phyloP scores from a whole-genome alignment of 176 grass and related monocot species.

The Cocos nucifera region DNA sequence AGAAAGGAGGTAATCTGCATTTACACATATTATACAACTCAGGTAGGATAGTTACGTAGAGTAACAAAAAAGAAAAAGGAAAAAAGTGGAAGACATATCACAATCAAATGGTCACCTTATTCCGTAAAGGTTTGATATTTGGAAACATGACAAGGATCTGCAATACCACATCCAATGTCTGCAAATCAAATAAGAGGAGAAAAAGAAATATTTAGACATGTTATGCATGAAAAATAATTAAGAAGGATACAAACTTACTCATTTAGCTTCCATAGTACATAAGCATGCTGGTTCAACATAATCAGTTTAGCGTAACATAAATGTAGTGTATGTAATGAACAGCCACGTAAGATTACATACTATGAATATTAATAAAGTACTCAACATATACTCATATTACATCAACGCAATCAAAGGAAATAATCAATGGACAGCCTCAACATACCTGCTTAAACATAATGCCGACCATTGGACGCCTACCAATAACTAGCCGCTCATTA shows the following conservation, averaged over 20 bases:
- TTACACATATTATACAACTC: conserved; percentile 5
- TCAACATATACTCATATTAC: no score
- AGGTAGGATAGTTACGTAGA: background rate
- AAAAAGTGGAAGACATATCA: conserved; percentile 12
- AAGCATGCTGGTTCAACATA: background rate
- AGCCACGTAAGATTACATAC: no score
- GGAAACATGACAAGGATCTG: conserved; percentile 73
- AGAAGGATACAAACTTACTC: no score
- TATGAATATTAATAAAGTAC: no score
- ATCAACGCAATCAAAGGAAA: no score
- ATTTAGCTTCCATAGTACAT: background rate
- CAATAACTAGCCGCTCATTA: conserved; percentile 77
- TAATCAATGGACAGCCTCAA: background rate
- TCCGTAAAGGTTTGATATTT: conserved; percentile 51
- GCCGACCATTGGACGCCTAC: conserved; percentile 64
- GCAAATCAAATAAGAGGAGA: conserved; percentile 11
- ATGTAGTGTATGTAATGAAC: no score
- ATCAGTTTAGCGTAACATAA: no score
- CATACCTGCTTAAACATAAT: conserved; percentile 87
- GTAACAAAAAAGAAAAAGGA: background rate
- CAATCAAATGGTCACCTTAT: conserved; percentile 52
- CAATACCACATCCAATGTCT: conserved; percentile 76
- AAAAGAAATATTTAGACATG: no score
- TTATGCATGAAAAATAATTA: no score
- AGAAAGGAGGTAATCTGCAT: conserved; percentile 84